A percentile compares a stretch with the other conserved stretches of the same genome.
These are phyloP conservation scores for Telfairia occidentalis DNA, from an alignment of 331 rosid genomes.

Conservation along the genomic window DNA sequence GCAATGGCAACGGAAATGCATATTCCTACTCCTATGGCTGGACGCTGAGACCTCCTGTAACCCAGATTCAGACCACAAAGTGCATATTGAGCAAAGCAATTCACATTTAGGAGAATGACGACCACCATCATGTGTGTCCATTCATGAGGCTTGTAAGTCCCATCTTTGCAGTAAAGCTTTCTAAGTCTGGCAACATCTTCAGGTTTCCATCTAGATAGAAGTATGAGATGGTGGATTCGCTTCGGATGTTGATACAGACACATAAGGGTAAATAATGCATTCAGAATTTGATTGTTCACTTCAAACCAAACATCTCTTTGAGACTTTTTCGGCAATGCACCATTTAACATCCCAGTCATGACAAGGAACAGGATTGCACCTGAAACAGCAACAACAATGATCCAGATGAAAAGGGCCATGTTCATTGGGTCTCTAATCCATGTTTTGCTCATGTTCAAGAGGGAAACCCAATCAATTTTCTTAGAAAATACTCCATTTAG, in stretches of 20 bases:
- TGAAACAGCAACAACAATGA: constrained; percentile 54
- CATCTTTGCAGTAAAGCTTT: constrained; percentile 68
- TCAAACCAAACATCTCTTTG: constrained; percentile 75
- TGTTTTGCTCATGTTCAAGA: constrained; percentile 38
- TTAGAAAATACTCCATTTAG: constrained; percentile 31
- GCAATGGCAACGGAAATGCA: constrained; percentile 57
- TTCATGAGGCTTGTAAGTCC: constrained; percentile 78
- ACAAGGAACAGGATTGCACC: constrained; percentile 86
- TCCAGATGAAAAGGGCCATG: constrained; percentile 82
- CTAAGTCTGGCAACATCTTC: constrained; percentile 54
- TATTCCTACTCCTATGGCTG: constrained; percentile 75
- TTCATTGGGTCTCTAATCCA: constrained; percentile 77
- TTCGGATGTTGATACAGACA: constrained; percentile 87
- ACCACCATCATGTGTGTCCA: constrained; percentile 93
- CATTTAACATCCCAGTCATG: constrained; percentile 86
- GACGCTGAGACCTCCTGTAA: constrained; percentile 62
- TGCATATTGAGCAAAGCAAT: constrained; percentile 88
- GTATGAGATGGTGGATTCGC: constrained; percentile 66
- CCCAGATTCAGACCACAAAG: constrained; percentile 80
- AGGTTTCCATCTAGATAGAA: constrained; percentile 65
- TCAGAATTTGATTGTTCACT: constrained; percentile 84
- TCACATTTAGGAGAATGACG: constrained; percentile 60
- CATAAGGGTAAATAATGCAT: constrained; percentile 84
- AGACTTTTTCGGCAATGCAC: constrained; percentile 48
- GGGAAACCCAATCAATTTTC: constrained; percentile 62